Base-by-base conservation (phyloP, 331 rosid genomes). In the Ulmus americana region DNA sequence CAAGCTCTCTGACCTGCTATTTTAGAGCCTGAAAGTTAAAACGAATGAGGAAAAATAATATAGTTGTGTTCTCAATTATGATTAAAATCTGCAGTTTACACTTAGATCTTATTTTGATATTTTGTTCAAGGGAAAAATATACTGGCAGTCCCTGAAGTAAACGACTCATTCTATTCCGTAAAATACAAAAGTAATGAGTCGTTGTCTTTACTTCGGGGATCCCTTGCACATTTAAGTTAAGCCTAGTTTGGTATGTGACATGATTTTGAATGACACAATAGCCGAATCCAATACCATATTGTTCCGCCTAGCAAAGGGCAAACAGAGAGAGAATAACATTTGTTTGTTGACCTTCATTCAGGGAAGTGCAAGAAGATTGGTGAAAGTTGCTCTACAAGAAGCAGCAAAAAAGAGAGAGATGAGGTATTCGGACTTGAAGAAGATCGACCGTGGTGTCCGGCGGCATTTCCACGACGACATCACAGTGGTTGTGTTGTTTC, bases 371-470 rank as follows among this genome's bases (percentile, higher is more conserved):
- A 84, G 75, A 79, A 81, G 87, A 81, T 80, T 91, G 76, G 88
- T 91, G 67, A 91, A 81, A 84, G 56, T 78, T n/a, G 97, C 97
- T 2, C 83, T 91, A 22, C 96, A 86, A 68, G 83, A 83, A 80
- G 96, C 97, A 6, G 97, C 97, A 18, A 86, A 88, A 84, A 91
- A 91, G 84, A 91, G 97, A 80, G 97, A 91, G 74, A 91, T 91
- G 97, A 86, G 97, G 75, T 91, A 91, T 68, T 91, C 97, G 5
- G 97, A 91, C 80, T 71, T 91, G 71, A 91, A 86, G 83, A 91
- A 84, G 86, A 91, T 91, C 0, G 97, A 88, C 42, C 84, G 97
- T 0, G 97, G 97, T 6, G 97, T 91, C 38, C 96, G 97, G 3
- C 86, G 97, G 14, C 97, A 91, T 84, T 91, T 91, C 88, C 97